phyloP scores from a whole-genome alignment of 805 yeast genomes.

The Martiniozyma abietophila region DNA sequence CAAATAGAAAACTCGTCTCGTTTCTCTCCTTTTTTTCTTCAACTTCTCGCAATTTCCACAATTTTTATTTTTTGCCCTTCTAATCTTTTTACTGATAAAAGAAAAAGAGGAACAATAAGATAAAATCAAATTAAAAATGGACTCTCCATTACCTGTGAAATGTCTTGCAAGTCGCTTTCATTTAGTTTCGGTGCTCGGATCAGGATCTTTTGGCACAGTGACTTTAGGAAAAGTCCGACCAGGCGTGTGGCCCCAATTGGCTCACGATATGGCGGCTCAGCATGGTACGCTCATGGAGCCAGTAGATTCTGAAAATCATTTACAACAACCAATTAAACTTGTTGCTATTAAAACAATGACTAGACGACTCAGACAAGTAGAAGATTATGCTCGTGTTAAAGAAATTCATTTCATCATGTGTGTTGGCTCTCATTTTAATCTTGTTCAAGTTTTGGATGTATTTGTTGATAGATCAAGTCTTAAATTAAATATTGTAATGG shows the following conservation, averaged over 20 bases:
- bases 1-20: too few relatives aligned
- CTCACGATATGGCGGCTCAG: constrained; percentile 17
- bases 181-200: constrained; percentile 48
- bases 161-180: constrained; percentile 37
- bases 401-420: constrained; percentile 60
- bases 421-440: constrained; percentile 59
- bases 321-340: constrained; percentile 18
- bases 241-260: constrained; percentile 9
- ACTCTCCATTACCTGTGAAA: too few relatives aligned
- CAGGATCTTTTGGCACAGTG: constrained; percentile 71
- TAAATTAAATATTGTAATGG: constrained; percentile 79
- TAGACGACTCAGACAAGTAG: constrained; percentile 39
- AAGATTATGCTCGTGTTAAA: constrained; percentile 49
- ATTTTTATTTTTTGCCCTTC: too few relatives aligned
- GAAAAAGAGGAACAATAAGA: too few relatives aligned
- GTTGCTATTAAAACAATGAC: constrained; percentile 85
- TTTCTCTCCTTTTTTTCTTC: too few relatives aligned
- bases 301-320: constrained; percentile 13
- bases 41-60: too few relatives aligned
- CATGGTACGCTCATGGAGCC: constrained; percentile 47
- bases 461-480: constrained; percentile 56
- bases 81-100: too few relatives aligned
- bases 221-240: constrained; percentile 45
- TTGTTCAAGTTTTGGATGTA: constrained; percentile 70
- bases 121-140: too few relatives aligned